Conservation (phyloP, 345 rosid species). For the Pseudoturritis turrita region DNA sequence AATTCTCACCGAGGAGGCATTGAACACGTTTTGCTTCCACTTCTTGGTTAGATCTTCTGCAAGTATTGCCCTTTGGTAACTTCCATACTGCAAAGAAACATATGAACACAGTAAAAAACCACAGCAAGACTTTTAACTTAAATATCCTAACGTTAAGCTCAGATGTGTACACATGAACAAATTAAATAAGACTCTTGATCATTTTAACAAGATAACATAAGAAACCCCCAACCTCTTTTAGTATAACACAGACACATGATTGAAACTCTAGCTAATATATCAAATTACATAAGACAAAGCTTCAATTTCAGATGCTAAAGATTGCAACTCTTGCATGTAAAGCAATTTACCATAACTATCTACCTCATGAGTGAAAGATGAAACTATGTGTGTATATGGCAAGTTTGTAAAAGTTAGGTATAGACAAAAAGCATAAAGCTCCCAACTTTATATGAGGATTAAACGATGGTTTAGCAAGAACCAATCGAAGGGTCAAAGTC, state of each 20-base stretch:
- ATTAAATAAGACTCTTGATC: not conserved
- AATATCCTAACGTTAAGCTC: not conserved
- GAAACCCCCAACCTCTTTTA: too few species aligned
- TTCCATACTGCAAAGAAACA: slow-evolving; percentile 53
- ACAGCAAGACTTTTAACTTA: not conserved
- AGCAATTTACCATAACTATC: slow-evolving; percentile 1
- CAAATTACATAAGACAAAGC: not conserved
- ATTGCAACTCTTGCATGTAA: slow-evolving; percentile 3
- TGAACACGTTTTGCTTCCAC: slow-evolving; percentile 67
- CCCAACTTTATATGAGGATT: too few species aligned
- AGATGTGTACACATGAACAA: not conserved
- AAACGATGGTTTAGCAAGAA: too few species aligned
- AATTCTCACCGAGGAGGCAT: slow-evolving; percentile 49
- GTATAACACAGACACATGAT: too few species aligned
- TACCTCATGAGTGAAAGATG: not conserved
- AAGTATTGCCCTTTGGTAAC: slow-evolving; percentile 54
- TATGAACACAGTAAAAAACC: not conserved
- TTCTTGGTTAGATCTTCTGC: slow-evolving; percentile 80
- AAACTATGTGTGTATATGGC: not conserved
- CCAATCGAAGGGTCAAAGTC: too few species aligned
- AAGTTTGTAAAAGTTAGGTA: too few species aligned
- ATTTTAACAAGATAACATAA: not conserved
- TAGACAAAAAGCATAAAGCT: too few species aligned
- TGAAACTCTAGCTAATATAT: not conserved
- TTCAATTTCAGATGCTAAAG: not conserved